Evolutionary conservation across 495 filamentous ascomycete genomes (phyloP), one percentile per base, ranked within the genome.

Genomic region (Aspergillus incahuasiensis): DNA sequence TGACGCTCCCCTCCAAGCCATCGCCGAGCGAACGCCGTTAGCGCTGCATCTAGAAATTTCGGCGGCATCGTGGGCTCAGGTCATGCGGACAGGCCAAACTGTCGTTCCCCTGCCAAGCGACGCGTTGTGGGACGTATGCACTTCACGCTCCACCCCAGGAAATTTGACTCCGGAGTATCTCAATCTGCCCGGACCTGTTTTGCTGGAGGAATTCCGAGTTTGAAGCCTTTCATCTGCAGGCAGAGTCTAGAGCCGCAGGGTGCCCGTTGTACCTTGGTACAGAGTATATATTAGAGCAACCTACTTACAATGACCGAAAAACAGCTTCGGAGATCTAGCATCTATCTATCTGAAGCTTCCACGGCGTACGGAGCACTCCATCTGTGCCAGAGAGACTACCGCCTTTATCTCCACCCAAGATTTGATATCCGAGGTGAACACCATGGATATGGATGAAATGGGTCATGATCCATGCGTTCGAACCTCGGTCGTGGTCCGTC

Each of bases 11-110:
- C 13, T 22, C 46, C 38, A 51, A 45, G 43, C 42, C 42, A 24
- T 24, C 43, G 52, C 55, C 54, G 47, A 63, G 52, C 47, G 50
- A 63, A 55, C 42, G 39, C 57, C 54, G 48, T 53, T 62, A 62
- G 59, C 43, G 50, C 53, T 54, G 63, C 63, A 56, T 62, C 59
- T 58, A 58, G 59, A 65, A 65, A 62, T 65, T 65, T 62, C 62
- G 62, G 51, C 56, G 20, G 43, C 41, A 45, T 49, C 24, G 50
- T 47, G 56, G 41, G 43, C 11, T 54, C 9, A 22, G 50, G 41
- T 51, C 40, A 46, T 56, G 48, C 13, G 49, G 22, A 52, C 53
- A 48, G 44, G 32, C 50, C 39, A 50, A 18, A 19, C 49, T 54
- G 52, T 48, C 16, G 43, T 53, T 63, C 57, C 54, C 57, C 61